Conservation (phyloP, 345 rosid genomes). For the Theobroma cacao region DNA sequence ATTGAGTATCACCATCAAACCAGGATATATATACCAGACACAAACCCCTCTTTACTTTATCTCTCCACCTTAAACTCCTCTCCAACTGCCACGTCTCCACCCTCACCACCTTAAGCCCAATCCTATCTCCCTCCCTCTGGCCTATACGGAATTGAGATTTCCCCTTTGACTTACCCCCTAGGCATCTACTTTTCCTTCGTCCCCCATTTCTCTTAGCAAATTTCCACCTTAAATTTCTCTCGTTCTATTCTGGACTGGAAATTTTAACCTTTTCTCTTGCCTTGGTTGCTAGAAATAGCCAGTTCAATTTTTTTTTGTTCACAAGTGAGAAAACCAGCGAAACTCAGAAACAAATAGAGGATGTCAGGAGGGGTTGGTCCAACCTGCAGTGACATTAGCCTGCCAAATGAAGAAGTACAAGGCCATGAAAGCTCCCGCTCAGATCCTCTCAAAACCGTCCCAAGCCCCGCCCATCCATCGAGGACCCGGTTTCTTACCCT, state of each 20-base stretch:
- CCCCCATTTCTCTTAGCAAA: background rate
- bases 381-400: conserved; percentile 45
- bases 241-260: background rate
- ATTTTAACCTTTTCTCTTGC: background rate
- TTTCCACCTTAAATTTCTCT: background rate
- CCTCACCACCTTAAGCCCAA: background rate
- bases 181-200: too few species aligned
- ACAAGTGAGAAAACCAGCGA: background rate
- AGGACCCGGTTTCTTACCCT: conserved; percentile 34
- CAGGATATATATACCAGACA: background rate
- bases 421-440: conserved; percentile 21
- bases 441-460: conserved; percentile 1
- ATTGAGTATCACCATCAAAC: background rate
- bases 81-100: conserved; percentile 14
- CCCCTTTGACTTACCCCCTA: background rate
- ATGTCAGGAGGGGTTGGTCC: conserved; percentile 92
- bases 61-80: conserved; percentile 2
- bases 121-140: background rate
- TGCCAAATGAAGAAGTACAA: conserved; percentile 44
- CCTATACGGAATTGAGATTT: too few species aligned
- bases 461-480: conserved; percentile 7
- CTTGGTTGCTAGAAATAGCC: background rate
- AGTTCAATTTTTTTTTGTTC: background rate
- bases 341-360: background rate
- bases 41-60: background rate